Base-by-base conservation (phyloP, 805 yeast species). In the Cyberlindnera galapagoensis region DNA sequence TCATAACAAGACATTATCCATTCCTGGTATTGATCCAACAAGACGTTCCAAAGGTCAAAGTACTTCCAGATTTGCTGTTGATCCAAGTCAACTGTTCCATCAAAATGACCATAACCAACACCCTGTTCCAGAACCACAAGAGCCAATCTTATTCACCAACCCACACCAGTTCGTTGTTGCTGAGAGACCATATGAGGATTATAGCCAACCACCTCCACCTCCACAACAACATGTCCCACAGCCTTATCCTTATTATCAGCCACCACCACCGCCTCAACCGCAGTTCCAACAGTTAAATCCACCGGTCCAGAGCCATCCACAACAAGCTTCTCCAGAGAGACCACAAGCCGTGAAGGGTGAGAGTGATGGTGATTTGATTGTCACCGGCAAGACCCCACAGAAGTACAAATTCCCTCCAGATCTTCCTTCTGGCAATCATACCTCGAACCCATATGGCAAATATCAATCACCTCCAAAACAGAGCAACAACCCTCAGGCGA, bases 1-100 rank as follows among this genome's bases (percentile, higher is more conserved):
- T 28, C 88, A 81, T 51, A 67, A 68, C 38, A 71, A 73, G 36
- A 80, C 75, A 28, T 54, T 81, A 22, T 74, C 83, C 3, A 67
- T 81, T 27, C 70, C 76, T 6, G 81, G 80, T 9, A 49, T 21
- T 11, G 24, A 22, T 6, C 11, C 18, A 6, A 8, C 12, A 2
- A 20, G 18, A n/a, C 36, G 31, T 11, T 18, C 9, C 16, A 35
- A 29, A 25, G 27, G 20, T 21, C 22, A 27, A 5, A 38, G 39
- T 22, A 17, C 30, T 9, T 19, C 31, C 12, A 30, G 30, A 13
- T 33, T 20, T 3, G 36, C 34, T 26, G 56, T 46, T 24, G 38
- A 43, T 4, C 50, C 54, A 26, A 40, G 38, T n/a, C 46, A 44
- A 18, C 23, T 47, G 6, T 45, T 39, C 25, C 36, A 25, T 6